Conservation (phyloP, 495 filamentous ascomycete species). For the Neurospora sp. region DNA sequence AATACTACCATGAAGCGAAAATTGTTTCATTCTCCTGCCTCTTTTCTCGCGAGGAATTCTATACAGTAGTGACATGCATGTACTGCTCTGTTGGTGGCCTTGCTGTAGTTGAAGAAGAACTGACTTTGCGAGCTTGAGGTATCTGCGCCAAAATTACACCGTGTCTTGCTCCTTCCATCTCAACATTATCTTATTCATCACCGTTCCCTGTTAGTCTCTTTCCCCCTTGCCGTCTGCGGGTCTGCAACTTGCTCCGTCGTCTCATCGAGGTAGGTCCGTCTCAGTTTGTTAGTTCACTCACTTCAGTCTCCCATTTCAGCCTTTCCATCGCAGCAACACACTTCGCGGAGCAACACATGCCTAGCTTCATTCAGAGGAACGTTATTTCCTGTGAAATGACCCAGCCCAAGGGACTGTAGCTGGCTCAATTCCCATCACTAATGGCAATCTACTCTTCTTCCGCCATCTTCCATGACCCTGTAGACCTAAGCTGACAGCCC, state of each 20-base stretch:
- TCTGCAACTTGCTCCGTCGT: not conserved
- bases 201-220: not conserved
- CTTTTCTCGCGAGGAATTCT: no score
- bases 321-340: not conserved
- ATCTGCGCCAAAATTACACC: no score
- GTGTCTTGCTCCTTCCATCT: no score
- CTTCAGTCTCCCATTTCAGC: not conserved
- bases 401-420: not conserved
- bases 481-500: not conserved
- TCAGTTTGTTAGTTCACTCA: not conserved
- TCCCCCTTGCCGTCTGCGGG: not conserved
- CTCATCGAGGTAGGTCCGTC: not conserved
- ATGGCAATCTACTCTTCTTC: not conserved
- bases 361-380: not conserved
- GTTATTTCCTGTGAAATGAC: not conserved
- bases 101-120: no score
- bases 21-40: not conserved
- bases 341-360: not conserved
- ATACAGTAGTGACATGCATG: no score
- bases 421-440: rapidly evolving
- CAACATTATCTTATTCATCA: not conserved
- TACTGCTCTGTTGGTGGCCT: no score
- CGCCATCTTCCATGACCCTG: not conserved
- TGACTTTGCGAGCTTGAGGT: not conserved
- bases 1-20: not conserved